A percentile compares a stretch with the other conserved stretches of the same genome.
Evolutionary conservation across 257 asterid genomes (phyloP).

Genomic region (Gynochthodes officinalis): DNA sequence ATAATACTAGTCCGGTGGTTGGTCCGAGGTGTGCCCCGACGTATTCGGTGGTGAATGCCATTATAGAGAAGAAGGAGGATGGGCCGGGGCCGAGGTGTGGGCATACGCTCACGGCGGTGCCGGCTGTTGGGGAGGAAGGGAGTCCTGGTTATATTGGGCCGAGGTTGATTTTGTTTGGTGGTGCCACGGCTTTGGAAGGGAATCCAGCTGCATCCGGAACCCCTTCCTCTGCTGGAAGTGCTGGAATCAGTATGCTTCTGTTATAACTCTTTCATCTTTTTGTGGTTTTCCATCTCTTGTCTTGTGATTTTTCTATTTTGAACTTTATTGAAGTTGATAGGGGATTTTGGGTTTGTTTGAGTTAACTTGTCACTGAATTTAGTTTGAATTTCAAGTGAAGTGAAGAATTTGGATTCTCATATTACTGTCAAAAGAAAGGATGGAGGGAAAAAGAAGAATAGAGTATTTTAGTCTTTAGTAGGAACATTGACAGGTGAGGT

Average conservation of each 20-base stretch:
- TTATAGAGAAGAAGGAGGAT: constrained; percentile 85
- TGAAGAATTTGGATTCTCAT: neutral
- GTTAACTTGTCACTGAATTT: neutral
- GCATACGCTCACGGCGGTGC: constrained; percentile 94
- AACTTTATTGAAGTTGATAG: neutral
- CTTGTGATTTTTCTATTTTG: neutral
- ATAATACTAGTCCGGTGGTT: constrained; percentile 40
- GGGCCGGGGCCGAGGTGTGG: constrained; percentile 99
- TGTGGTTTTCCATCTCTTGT: neutral
- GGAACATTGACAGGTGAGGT: neutral
- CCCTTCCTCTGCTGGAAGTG: constrained; percentile 94
- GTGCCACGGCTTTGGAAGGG: constrained; percentile 98
- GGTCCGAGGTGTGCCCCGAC: constrained; percentile 95
- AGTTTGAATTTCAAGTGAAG: neutral
- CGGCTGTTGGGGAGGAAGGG: constrained; percentile 97
- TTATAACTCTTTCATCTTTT: constrained; percentile 3
- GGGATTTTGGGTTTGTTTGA: neutral
- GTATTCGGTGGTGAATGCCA: constrained; percentile 69
- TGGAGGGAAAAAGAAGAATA: neutral
- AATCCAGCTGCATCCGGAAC: constrained; percentile 90
- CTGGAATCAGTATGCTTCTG: constrained; percentile 82
- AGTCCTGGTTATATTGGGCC: constrained; percentile 81
- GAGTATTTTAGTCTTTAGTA: neutral
- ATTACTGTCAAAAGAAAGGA: neutral
- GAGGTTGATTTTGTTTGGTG: constrained; percentile 84